phyloP scores from a whole-genome alignment of 139 green algal genomes.

The Coccomyxa sp. region DNA sequence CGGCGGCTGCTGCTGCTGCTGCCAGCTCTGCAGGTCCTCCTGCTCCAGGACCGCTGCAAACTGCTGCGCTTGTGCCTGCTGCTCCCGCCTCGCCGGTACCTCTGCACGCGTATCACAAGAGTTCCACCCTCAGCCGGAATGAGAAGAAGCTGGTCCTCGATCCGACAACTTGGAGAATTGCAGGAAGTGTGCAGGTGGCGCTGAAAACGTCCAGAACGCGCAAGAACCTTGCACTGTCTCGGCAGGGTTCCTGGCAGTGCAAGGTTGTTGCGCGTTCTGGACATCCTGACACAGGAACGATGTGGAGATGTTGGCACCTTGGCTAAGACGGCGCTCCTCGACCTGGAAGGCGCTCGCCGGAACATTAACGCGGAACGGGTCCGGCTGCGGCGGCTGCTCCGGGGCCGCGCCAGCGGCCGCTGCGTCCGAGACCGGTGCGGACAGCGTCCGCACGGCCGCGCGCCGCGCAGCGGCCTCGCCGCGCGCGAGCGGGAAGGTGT shows the following conservation, averaged over 20 bases:
- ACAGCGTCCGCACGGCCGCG: too few species aligned
- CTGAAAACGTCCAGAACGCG: neutral
- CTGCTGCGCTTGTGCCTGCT: neutral
- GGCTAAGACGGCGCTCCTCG: neutral
- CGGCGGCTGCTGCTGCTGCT: neutral
- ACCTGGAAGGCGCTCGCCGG: neutral
- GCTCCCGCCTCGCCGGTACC: neutral
- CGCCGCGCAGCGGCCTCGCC: too few species aligned
- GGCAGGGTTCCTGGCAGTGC: neutral
- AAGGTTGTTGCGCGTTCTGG: too few species aligned
- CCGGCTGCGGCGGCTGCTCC: neutral
- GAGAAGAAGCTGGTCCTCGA: too few species aligned
- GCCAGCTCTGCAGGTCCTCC: neutral
- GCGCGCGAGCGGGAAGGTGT: neutral
- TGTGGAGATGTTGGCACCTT: neutral
- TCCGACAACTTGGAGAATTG: neutral
- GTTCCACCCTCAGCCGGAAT: too few species aligned
- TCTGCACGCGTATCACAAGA: neutral
- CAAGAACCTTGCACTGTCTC: neutral
- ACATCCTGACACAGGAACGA: neutral
- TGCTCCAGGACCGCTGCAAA: neutral
- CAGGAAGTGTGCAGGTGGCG: neutral
- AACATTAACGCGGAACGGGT: neutral
- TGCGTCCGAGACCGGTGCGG: too few species aligned
- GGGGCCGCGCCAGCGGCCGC: too few species aligned